A percentile compares a stretch with the other conserved stretches of the same genome.
Conservation (phyloP, 2,329 filamentous ascomycete species). For the Rutstroemia sp. region DNA sequence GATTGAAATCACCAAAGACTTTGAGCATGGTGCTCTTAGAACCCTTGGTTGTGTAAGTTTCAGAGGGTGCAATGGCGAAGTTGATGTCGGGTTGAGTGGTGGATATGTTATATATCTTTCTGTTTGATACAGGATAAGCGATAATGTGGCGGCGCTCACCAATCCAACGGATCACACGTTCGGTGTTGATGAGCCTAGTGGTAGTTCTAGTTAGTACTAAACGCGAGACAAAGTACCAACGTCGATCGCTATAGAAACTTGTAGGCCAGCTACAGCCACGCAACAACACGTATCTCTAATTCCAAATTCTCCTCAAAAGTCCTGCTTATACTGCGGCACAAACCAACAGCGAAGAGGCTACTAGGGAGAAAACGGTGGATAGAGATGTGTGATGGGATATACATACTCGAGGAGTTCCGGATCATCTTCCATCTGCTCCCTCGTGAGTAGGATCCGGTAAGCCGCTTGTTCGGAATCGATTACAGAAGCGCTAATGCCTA, state of each 20-base stretch:
- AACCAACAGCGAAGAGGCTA: too few species aligned
- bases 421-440: conserved; percentile 58
- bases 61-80: conserved; percentile 49
- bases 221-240: too few species aligned
- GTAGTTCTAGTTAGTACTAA: too few species aligned
- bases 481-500: conserved; percentile 40
- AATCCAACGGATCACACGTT: conserved; percentile 68
- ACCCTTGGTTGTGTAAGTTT: conserved; percentile 56
- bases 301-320: too few species aligned
- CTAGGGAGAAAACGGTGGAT: too few species aligned
- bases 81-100: conserved; percentile 54
- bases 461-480: conserved; percentile 69
- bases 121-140: conserved; percentile 64
- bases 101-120: conserved; percentile 59
- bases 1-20: conserved; percentile 56
- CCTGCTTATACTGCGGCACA: too few species aligned
- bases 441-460: conserved; percentile 70
- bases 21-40: conserved; percentile 53
- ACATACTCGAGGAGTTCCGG: conserved; percentile 43
- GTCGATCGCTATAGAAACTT: too few species aligned
- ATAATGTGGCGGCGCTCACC: conserved; percentile 70
- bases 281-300: too few species aligned
- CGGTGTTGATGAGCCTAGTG: conserved; percentile 47
- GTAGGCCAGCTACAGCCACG: too few species aligned
- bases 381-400: too few species aligned